Conservation (phyloP, 2,329 filamentous ascomycete species). For the Ceratocystis destructans region DNA sequence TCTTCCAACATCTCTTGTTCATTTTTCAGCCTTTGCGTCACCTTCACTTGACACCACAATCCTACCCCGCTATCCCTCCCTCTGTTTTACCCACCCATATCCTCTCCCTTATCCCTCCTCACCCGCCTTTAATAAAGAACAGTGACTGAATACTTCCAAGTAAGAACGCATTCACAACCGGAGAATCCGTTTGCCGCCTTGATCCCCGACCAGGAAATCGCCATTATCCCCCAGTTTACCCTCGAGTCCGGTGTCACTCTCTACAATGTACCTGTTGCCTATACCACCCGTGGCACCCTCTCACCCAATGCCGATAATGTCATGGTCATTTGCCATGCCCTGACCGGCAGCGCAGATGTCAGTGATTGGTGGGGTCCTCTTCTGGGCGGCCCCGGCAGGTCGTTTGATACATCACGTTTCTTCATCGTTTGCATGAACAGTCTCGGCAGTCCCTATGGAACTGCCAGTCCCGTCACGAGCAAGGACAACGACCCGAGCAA, state of each 20-base stretch:
- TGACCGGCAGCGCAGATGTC: conserved; percentile 75
- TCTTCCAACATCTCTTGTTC: neutral
- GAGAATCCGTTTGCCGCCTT: conserved; percentile 83
- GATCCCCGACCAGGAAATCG: conserved; percentile 79
- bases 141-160: conserved; percentile 52
- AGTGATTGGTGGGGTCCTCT: conserved; percentile 81
- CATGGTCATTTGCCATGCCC: conserved; percentile 69
- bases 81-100: neutral
- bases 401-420: conserved; percentile 70
- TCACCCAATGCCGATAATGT: conserved; percentile 48
- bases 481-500: conserved; percentile 65
- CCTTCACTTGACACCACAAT: no score
- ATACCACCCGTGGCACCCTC: conserved; percentile 50
- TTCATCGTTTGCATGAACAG: conserved; percentile 81
- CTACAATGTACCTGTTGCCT: conserved; percentile 58
- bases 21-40: neutral
- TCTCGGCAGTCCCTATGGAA: conserved; percentile 71
- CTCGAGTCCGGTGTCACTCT: conserved; percentile 84
- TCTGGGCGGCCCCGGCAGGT: conserved; percentile 61
- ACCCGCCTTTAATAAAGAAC: conserved; percentile 26
- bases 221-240: conserved; percentile 74
- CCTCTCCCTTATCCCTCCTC: conserved; percentile 15
- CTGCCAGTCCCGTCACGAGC: conserved; percentile 75
- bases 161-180: conserved; percentile 54
- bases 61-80: no score